These are phyloP conservation scores for Magnolia officinalis DNA, from an alignment of 164 flowering plant species.

Conservation along the genomic window DNA sequence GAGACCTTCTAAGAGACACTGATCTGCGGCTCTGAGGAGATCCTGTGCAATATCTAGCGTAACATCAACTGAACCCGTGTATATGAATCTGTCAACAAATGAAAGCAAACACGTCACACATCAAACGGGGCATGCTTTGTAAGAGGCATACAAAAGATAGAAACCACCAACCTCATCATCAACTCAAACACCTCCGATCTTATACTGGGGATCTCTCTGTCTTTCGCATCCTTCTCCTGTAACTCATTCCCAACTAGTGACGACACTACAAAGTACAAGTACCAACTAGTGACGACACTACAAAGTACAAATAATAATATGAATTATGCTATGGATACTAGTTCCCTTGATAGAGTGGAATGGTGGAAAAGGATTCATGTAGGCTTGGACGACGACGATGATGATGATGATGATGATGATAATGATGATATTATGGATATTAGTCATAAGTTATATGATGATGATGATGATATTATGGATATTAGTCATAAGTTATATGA, in stretches of 20 bases:
- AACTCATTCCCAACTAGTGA: constrained; percentile 3
- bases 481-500: too few species aligned
- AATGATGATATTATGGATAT: too few species aligned
- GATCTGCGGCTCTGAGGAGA: constrained; percentile 72
- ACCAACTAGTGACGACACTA: too few species aligned
- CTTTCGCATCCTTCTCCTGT: constrained; percentile 95
- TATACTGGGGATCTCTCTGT: constrained; percentile 94
- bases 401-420: too few species aligned
- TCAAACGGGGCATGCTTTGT: not conserved
- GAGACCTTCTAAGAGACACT: constrained; percentile 68
- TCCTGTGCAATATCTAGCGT: constrained; percentile 61
- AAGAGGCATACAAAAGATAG: not conserved
- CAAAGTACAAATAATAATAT: too few species aligned
- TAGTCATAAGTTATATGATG: too few species aligned
- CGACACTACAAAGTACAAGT: too few species aligned
- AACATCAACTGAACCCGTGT: constrained; percentile 64
- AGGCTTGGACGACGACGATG: too few species aligned
- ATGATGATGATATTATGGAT: too few species aligned
- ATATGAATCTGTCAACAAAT: constrained; percentile 48
- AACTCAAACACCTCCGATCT: constrained; percentile 74
- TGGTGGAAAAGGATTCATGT: too few species aligned
- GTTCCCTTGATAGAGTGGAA: too few species aligned
- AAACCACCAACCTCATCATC: constrained; percentile 60
- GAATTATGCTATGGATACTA: too few species aligned
- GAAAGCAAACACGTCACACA: not conserved